These are phyloP conservation scores for Hyphopichia fennica DNA, from an alignment of 1,139 yeast species.

Conservation along the genomic window DNA sequence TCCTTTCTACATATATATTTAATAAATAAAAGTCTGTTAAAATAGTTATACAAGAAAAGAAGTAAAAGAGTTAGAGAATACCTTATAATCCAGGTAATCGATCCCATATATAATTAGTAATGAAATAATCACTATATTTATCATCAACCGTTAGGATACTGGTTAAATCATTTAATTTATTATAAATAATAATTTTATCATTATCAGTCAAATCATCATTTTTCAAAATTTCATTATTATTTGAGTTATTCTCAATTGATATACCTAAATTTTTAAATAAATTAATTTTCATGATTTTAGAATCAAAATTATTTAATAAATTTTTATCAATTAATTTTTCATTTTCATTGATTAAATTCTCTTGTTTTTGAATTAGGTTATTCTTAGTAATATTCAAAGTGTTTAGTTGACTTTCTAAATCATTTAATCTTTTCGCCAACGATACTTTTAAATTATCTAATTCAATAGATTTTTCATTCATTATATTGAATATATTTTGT, in stretches of 20 bases:
- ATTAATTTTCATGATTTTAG: conserved; percentile 41
- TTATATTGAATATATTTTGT: conserved; percentile 26
- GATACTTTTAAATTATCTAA: conserved; percentile 53
- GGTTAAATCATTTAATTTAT: conserved; percentile 46
- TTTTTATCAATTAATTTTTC: conserved; percentile 24
- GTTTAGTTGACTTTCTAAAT: conserved; percentile 53
- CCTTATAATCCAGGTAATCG: conserved; percentile 15
- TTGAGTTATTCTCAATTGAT: conserved; percentile 27
- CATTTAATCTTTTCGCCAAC: conserved; percentile 58
- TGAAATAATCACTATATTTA: conserved; percentile 60
- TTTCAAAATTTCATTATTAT: conserved; percentile 5
- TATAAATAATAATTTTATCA: conserved; percentile 50
- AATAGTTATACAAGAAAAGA: too few relatives aligned
- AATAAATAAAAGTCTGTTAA: too few relatives aligned
- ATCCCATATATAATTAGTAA: conserved; percentile 75
- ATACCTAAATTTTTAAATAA: conserved; percentile 47
- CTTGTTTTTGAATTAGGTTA: conserved; percentile 34
- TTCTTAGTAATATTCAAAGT: conserved; percentile 44
- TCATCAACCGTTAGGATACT: conserved; percentile 58
- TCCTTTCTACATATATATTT: too few relatives aligned
- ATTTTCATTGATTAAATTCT: conserved; percentile 20
- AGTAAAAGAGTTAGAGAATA: too few relatives aligned
- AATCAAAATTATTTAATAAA: conserved; percentile 28
- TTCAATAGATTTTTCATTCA: conserved; percentile 28
- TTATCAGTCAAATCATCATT: conserved; percentile 8